Conservation (phyloP, 345 rosid genomes). For the Camelina neglecta region DNA sequence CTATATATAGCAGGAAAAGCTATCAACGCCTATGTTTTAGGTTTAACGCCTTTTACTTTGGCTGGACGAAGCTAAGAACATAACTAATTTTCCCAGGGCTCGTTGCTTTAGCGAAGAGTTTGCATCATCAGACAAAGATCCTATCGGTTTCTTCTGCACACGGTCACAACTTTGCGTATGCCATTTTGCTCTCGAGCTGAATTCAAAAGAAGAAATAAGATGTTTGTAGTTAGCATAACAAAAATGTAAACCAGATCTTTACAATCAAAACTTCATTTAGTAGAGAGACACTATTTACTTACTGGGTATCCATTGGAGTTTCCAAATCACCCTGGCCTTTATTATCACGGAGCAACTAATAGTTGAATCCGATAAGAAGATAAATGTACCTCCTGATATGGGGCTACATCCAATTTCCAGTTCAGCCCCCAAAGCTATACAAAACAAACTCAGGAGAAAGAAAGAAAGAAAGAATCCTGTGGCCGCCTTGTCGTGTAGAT, state of each 20-base stretch:
- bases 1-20: not conserved
- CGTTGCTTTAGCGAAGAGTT: not conserved
- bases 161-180: not conserved
- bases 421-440: conserved; percentile 36
- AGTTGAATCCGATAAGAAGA: conserved; percentile 30
- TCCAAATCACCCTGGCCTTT: conserved; percentile 35
- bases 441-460: conserved; percentile 33
- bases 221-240: not conserved
- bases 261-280: conserved; percentile 2
- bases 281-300: conserved; percentile 21
- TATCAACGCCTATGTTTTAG: not conserved
- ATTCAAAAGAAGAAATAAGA: conserved; percentile 2
- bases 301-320: conserved; percentile 17
- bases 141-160: conserved; percentile 1
- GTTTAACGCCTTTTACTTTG: not conserved
- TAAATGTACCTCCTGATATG: conserved; percentile 25
- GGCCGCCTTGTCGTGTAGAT: conserved; percentile 29
- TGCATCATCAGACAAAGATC: conserved; percentile 1
- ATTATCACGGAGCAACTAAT: conserved; percentile 40
- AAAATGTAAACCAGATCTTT: not conserved
- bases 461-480: conserved; percentile 35
- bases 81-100: not conserved
- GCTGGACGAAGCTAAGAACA: not conserved
- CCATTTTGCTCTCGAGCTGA: conserved; percentile 21
- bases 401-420: conserved; percentile 22